These are phyloP conservation scores for Botryotinia narcissicola DNA, from an alignment of 2,329 filamentous ascomycete genomes.

Conservation along the genomic window DNA sequence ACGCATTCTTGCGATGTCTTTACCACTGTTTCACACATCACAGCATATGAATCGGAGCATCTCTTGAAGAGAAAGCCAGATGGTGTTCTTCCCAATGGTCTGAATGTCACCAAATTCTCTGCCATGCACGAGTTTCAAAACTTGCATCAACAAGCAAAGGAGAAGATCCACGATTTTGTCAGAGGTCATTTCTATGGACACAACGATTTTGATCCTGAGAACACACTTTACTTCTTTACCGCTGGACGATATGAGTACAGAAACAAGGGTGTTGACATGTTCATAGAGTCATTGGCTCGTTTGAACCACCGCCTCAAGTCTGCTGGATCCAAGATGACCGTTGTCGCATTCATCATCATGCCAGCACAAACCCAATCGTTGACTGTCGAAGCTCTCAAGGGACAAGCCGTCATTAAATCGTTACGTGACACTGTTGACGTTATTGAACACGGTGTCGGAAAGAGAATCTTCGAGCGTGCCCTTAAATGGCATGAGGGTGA, in stretches of 20 bases:
- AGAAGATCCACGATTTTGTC: constrained; percentile 98
- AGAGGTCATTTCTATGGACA: constrained; percentile 98
- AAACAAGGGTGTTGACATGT: constrained; percentile 99
- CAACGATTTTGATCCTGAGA: constrained; percentile 94
- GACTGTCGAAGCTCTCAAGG: constrained; percentile 92
- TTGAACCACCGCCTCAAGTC: constrained; percentile 90
- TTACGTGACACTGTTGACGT: constrained; percentile 88
- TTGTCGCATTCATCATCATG: constrained; percentile 99
- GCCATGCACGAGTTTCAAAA: constrained; percentile 99
- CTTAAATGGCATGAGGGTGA: constrained; percentile 95
- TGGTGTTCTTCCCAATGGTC: constrained; percentile 89
- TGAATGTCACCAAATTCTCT: constrained; percentile 98
- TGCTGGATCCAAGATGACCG: constrained; percentile 82
- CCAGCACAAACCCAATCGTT: constrained; percentile 93
- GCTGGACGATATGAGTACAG: constrained; percentile 95
- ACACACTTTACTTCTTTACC: constrained; percentile 97
- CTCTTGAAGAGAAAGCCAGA: constrained; percentile 96
- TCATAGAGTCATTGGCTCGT: constrained; percentile 92
- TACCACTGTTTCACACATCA: constrained; percentile 98
- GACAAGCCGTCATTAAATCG: constrained; percentile 96
- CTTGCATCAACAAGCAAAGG: constrained; percentile 90
- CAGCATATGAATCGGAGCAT: constrained; percentile 96
- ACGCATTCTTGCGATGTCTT: constrained; percentile 94
- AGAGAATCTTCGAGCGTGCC: constrained; percentile 90
- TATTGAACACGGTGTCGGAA: constrained; percentile 89